Evolutionary conservation across 2,329 filamentous ascomycete species (phyloP).

Genomic region (Stagonosporopsis chrysanthemi): DNA sequence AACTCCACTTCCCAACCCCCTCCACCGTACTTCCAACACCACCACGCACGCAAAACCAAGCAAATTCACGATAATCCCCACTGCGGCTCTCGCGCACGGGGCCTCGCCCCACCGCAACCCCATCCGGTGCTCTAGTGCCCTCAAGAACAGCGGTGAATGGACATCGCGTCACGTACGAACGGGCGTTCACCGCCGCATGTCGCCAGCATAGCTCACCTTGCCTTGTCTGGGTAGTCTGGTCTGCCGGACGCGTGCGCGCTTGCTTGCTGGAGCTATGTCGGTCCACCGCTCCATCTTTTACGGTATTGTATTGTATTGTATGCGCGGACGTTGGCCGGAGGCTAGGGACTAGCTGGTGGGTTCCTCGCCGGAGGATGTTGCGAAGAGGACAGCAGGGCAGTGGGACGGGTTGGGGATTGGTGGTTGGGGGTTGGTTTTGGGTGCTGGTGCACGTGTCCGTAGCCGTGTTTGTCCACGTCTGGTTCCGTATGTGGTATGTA

Average conservation of each 20-base stretch:
- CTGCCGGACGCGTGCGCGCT: not conserved
- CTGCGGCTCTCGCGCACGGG: constrained; percentile 10
- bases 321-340: not conserved
- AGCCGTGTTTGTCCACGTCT: too few relatives aligned
- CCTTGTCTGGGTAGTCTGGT: not conserved
- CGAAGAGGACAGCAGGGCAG: too few relatives aligned
- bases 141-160: constrained; percentile 15
- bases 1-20: not conserved
- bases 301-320: not conserved
- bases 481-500: too few relatives aligned
- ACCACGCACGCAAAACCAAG: not conserved
- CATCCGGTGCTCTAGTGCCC: constrained; percentile 6
- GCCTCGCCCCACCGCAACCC: constrained; percentile 6
- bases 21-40: not conserved
- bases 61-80: constrained; percentile 12
- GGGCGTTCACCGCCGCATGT: constrained; percentile 3
- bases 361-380: not conserved
- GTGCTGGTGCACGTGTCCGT: too few relatives aligned
- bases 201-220: not conserved
- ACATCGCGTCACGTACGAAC: constrained; percentile 4
- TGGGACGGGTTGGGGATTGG: too few relatives aligned
- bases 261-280: not conserved
- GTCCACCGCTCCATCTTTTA: not conserved
- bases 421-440: too few relatives aligned
- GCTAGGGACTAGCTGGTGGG: not conserved